These are phyloP conservation scores for Colletotrichum lentis DNA, from an alignment of 2,329 filamentous ascomycete species.

Conservation along the genomic window DNA sequence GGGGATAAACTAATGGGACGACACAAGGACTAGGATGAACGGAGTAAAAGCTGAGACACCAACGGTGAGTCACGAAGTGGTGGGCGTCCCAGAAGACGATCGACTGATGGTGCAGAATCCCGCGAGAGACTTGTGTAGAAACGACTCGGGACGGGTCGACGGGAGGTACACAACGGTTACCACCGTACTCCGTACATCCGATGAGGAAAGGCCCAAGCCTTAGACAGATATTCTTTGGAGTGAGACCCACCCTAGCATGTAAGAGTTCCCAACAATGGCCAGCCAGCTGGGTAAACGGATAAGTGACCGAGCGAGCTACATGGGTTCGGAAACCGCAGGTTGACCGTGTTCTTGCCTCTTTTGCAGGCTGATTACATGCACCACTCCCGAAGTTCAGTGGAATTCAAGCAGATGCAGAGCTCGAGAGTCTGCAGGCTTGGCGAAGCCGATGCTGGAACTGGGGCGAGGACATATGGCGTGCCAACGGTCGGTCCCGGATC, in stretches of 20 bases:
- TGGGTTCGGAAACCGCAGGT: neutral
- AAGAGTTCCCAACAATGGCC: neutral
- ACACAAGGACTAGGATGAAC: conserved; percentile 15
- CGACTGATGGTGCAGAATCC: conserved; percentile 22
- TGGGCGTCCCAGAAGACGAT: conserved; percentile 8
- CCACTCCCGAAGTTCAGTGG: neutral
- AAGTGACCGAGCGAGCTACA: conserved; percentile 9
- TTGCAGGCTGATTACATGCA: neutral
- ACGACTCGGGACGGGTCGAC: neutral
- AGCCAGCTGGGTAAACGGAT: neutral
- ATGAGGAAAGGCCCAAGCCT: conserved; percentile 11
- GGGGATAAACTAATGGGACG: conserved; percentile 5
- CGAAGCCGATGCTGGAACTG: neutral
- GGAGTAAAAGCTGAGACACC: conserved; percentile 9
- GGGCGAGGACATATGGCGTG: neutral
- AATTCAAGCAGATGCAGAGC: conserved; percentile 6
- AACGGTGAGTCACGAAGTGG: conserved; percentile 6
- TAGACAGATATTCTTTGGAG: neutral
- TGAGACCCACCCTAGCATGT: neutral
- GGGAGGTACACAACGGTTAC: neutral
- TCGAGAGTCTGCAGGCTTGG: neutral
- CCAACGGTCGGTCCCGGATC: neutral
- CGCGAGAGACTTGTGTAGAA: neutral
- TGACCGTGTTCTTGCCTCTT: neutral
- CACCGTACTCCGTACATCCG: neutral